A percentile compares a stretch with the other conserved stretches of the same genome.
Evolutionary conservation across 768 basidiomycete species (phyloP).

Genomic region (Panaeolus cyanescens): DNA sequence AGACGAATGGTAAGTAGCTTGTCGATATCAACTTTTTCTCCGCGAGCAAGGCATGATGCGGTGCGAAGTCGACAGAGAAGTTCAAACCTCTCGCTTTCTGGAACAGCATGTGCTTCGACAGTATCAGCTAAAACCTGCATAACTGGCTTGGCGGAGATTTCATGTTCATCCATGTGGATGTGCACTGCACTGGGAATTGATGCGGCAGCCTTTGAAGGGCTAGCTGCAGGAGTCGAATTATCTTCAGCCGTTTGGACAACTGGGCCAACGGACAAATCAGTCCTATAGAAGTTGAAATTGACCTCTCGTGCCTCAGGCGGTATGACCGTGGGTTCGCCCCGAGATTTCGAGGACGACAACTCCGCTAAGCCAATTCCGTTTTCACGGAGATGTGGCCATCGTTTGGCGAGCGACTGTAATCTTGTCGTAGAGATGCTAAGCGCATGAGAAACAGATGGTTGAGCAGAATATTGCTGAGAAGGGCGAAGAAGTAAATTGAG

Average conservation of each 20-base stretch:
- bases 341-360: constrained; percentile 59
- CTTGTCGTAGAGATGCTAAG: constrained; percentile 82
- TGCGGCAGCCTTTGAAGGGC: constrained; percentile 46
- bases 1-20: constrained; percentile 82
- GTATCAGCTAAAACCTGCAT: constrained; percentile 79
- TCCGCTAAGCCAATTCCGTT: constrained; percentile 77
- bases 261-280: constrained; percentile 34
- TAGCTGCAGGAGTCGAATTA: constrained; percentile 40
- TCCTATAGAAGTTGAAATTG: constrained; percentile 79
- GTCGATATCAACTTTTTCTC: constrained; percentile 63
- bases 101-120: constrained; percentile 66
- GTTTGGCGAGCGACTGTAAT: constrained; percentile 79
- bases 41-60: constrained; percentile 66
- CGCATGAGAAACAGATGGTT: constrained; percentile 80
- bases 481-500: constrained; percentile 89
- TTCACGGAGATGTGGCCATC: constrained; percentile 84
- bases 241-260: constrained; percentile 47
- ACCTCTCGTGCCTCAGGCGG: constrained; percentile 79
- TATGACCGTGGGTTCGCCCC: constrained; percentile 56
- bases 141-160: constrained; percentile 59
- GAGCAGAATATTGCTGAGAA: constrained; percentile 91
- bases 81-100: constrained; percentile 85
- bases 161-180: constrained; percentile 64
- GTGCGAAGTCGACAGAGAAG: constrained; percentile 84
- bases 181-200: constrained; percentile 51